Percentiles rank a stretch among this genome's conserved stretches.
Conservation (phyloP, 1,284 basidiomycete species). For the Leccinum subspadiceum region DNA sequence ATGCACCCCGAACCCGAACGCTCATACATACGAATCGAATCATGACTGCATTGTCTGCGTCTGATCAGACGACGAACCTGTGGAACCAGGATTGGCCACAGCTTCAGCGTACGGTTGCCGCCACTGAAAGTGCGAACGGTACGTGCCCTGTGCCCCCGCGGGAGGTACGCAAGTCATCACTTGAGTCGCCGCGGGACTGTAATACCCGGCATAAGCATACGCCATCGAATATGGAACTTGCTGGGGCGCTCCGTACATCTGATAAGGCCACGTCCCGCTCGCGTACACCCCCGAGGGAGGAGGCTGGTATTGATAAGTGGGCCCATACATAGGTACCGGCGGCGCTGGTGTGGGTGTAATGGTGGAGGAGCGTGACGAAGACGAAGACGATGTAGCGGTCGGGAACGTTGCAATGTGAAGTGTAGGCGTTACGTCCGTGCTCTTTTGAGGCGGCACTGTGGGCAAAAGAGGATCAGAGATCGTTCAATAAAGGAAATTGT, state of each 20-base stretch:
- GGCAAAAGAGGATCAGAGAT: slow-evolving; percentile 7
- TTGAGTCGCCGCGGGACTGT: slow-evolving; percentile 13
- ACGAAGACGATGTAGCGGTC: slow-evolving; percentile 28
- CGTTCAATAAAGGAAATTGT: background rate
- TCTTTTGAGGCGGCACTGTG: slow-evolving; percentile 19
- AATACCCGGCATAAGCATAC: slow-evolving; percentile 21
- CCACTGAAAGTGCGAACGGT: slow-evolving; percentile 37
- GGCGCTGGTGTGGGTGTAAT: slow-evolving; percentile 19
- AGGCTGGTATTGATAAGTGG: slow-evolving; percentile 25
- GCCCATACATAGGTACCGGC: slow-evolving; percentile 20
- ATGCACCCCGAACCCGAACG: background rate
- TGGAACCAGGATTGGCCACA: slow-evolving; percentile 19
- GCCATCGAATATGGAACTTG: slow-evolving; percentile 19
- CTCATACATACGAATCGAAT: background rate
- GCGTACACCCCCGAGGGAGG: slow-evolving; percentile 19
- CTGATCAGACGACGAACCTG: slow-evolving; percentile 23
- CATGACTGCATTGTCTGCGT: slow-evolving; percentile 16
- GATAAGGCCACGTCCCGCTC: slow-evolving; percentile 36
- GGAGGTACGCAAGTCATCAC: slow-evolving; percentile 15
- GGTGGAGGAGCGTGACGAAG: slow-evolving; percentile 21
- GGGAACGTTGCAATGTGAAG: slow-evolving; percentile 38
- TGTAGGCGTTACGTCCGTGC: slow-evolving; percentile 14
- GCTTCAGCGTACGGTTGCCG: slow-evolving; percentile 39
- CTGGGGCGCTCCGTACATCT: slow-evolving; percentile 19
- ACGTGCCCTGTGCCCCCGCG: slow-evolving; percentile 25